Evolutionary conservation across 2,329 filamentous ascomycete species (phyloP).

Genomic region (Calycina marina): DNA sequence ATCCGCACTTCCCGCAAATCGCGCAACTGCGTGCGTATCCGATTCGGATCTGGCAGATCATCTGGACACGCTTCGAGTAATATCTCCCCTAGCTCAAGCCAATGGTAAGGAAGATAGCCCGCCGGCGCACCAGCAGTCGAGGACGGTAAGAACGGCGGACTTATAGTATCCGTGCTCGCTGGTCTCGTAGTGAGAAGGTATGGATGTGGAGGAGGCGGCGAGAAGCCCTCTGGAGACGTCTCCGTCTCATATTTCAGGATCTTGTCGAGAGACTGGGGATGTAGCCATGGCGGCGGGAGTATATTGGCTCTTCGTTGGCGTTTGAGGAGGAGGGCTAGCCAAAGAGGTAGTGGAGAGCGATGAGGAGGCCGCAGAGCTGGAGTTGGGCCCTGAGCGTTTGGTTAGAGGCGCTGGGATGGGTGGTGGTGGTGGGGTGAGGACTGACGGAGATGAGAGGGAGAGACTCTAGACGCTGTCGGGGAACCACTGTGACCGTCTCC

Average conservation of each 20-base stretch:
- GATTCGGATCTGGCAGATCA: conserved; percentile 61
- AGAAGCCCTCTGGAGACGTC: conserved; percentile 56
- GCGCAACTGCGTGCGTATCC: conserved; percentile 59
- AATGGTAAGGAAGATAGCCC: conserved; percentile 78
- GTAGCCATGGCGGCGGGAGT: conserved; percentile 77
- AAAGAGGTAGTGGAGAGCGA: conserved; percentile 67
- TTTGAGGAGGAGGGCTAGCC: conserved; percentile 90
- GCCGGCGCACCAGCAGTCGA: conserved; percentile 56
- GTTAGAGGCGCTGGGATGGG: conserved; percentile 5
- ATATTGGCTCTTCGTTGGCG: conserved; percentile 91
- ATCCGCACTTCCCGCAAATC: conserved; percentile 79
- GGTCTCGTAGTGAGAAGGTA: conserved; percentile 26
- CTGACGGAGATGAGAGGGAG: conserved; percentile 76
- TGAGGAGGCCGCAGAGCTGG: conserved; percentile 67
- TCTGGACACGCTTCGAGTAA: conserved; percentile 74
- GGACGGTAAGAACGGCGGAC: conserved; percentile 65
- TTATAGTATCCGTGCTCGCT: conserved; percentile 24
- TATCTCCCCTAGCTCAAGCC: conserved; percentile 82
- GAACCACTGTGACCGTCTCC: conserved; percentile 87
- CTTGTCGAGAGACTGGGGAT: conserved; percentile 55
- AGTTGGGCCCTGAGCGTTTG: conserved; percentile 51
- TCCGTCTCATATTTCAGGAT: conserved; percentile 74
- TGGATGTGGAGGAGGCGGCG: conserved; percentile 57
- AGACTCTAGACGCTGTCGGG: conserved; percentile 75
- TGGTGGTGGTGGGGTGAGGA: conserved; percentile 23